These are phyloP conservation scores for Dendrobium huoshanense DNA, from an alignment of 106 monocot genomes.

Conservation along the genomic window DNA sequence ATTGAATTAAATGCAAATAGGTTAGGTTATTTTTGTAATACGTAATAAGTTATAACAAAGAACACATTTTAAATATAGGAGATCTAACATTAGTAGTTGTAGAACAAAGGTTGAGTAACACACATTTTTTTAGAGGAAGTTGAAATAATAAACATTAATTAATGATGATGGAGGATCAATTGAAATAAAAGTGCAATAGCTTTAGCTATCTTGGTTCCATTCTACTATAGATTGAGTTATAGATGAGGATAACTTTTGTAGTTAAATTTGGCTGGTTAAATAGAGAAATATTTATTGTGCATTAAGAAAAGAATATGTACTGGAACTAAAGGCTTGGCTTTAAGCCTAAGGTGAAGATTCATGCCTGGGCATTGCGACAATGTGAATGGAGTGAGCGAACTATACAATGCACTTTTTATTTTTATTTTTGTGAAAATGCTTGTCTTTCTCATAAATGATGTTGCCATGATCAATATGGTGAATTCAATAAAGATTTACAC, in stretches of 20 bases:
- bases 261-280: background rate
- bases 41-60: too few relatives aligned
- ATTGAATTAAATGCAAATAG: too few relatives aligned
- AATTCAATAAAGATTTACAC: background rate
- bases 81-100: too few relatives aligned
- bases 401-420: background rate
- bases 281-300: background rate
- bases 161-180: background rate
- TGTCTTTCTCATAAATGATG: background rate
- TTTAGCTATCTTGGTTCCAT: background rate
- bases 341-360: background rate
- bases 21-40: too few relatives aligned
- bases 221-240: background rate
- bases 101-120: too few relatives aligned
- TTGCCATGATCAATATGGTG: background rate
- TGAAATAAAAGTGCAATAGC: background rate
- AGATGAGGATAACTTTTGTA: background rate
- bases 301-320: background rate
- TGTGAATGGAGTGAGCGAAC: background rate
- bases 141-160: too few relatives aligned
- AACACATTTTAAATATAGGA: too few relatives aligned
- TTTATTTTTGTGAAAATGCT: background rate
- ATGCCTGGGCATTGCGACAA: background rate
- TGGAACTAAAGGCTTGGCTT: background rate
- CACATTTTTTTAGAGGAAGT: too few relatives aligned